These are phyloP conservation scores for Irpex lacteus DNA, from an alignment of 1,284 basidiomycete species.

Conservation along the genomic window DNA sequence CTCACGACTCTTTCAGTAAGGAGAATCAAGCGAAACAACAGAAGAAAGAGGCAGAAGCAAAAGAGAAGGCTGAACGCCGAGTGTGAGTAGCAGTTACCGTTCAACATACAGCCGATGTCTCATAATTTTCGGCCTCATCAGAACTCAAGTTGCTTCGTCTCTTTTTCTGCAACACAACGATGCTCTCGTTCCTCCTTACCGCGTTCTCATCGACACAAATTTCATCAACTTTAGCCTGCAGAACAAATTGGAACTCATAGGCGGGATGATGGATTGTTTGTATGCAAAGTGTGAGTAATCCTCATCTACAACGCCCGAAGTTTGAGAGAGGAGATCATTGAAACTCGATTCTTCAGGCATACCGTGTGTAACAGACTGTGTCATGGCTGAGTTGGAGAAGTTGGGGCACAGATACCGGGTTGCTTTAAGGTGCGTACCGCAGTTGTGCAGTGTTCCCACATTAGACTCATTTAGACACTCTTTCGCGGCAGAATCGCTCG, in stretches of 20 bases:
- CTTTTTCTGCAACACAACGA: constrained; percentile 97
- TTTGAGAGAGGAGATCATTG: background rate
- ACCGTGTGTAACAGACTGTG: constrained; percentile 97
- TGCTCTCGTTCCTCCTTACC: constrained; percentile 94
- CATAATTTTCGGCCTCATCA: constrained; percentile 26
- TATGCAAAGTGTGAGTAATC: constrained; percentile 90
- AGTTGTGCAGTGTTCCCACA: constrained; percentile 12
- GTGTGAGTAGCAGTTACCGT: constrained; percentile 48
- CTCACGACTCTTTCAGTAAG: constrained; percentile 45
- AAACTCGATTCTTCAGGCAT: constrained; percentile 62
- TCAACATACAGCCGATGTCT: constrained; percentile 5
- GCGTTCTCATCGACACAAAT: constrained; percentile 98
- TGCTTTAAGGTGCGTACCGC: constrained; percentile 71
- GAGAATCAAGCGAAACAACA: constrained; percentile 80
- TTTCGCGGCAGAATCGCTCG: constrained; percentile 75
- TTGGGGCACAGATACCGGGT: constrained; percentile 95
- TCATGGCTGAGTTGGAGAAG: constrained; percentile 97
- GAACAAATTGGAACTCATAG: constrained; percentile 95
- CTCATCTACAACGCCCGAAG: background rate
- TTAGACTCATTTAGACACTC: constrained; percentile 10
- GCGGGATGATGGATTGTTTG: constrained; percentile 99
- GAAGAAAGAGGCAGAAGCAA: constrained; percentile 73
- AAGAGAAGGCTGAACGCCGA: constrained; percentile 68
- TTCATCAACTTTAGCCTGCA: constrained; percentile 99
- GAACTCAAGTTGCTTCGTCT: constrained; percentile 82